These are phyloP conservation scores for Cystofilobasidium macerans DNA, from an alignment of 768 basidiomycete species.

Conservation along the genomic window DNA sequence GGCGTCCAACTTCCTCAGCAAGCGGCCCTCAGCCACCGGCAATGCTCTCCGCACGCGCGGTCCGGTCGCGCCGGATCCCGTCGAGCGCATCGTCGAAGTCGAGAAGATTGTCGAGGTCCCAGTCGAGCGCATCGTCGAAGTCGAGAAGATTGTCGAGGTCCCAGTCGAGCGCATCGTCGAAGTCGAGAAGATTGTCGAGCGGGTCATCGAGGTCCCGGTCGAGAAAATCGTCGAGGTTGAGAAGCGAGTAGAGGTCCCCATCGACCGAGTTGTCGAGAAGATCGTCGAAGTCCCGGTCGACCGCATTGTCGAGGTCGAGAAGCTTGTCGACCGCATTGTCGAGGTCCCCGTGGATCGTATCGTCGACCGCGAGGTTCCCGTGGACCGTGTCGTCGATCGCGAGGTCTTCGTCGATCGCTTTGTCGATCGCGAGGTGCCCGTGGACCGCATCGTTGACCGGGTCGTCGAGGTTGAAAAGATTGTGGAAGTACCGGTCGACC, in stretches of 20 bases:
- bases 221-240: constrained; percentile 30
- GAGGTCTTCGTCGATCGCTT: no score
- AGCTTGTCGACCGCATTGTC: constrained; percentile 29
- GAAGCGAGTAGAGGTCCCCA: constrained; percentile 27
- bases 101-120: constrained; percentile 26
- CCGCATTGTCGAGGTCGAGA: no score
- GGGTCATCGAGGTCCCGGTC: no score
- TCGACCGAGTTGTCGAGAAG: no score
- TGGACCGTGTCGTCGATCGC: constrained; percentile 1
- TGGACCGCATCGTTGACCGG: constrained; percentile 28
- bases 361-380: constrained; percentile 29
- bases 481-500: constrained; percentile 32
- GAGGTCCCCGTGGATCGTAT: constrained; percentile 30
- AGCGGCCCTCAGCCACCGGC: neutral
- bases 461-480: constrained; percentile 32
- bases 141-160: constrained; percentile 32
- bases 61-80: neutral
- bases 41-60: neutral
- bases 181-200: constrained; percentile 32
- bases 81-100: constrained; percentile 18
- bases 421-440: constrained; percentile 31
- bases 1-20: constrained; percentile 9
- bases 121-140: constrained; percentile 33
- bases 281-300: no score
- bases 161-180: constrained; percentile 23